A percentile compares a stretch with the other conserved stretches of the same genome.
These are phyloP conservation scores for Buxus sempervirens DNA, from an alignment of 164 flowering plant genomes.

Conservation along the genomic window DNA sequence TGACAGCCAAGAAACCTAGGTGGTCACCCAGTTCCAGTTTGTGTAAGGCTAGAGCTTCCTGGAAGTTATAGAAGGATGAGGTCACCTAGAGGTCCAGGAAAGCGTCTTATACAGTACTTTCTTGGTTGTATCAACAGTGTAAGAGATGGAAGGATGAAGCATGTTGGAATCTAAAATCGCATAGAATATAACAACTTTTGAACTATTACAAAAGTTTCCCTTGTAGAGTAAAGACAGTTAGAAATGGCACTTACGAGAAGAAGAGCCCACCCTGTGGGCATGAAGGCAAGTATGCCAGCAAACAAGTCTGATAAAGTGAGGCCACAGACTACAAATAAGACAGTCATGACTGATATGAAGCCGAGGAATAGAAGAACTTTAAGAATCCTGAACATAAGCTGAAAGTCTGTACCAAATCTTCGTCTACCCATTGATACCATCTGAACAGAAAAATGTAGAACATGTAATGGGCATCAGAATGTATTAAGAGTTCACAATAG, in stretches of 20 bases:
- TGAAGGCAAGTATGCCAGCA: constrained; percentile 60
- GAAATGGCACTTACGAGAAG: constrained; percentile 48
- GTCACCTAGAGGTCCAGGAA: too few relatives aligned
- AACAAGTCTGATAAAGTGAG: constrained; percentile 55
- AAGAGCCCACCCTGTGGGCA: constrained; percentile 78
- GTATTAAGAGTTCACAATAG: not conserved
- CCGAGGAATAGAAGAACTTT: constrained; percentile 68
- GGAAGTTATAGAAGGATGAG: too few relatives aligned
- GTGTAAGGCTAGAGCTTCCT: too few relatives aligned
- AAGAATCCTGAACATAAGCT: constrained; percentile 72
- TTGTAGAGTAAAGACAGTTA: not conserved
- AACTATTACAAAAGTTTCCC: not conserved
- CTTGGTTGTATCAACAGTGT: too few relatives aligned
- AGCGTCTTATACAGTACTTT: too few relatives aligned
- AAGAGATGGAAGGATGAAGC: not conserved
- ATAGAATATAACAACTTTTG: not conserved
- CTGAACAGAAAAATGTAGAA: constrained; percentile 24
- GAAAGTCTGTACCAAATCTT: constrained; percentile 65
- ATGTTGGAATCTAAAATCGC: not conserved
- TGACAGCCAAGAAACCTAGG: too few relatives aligned
- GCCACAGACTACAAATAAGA: constrained; percentile 55
- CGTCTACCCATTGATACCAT: constrained; percentile 77
- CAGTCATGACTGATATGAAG: constrained; percentile 63
- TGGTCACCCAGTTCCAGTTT: too few relatives aligned
- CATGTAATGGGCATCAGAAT: not conserved